Percentiles rank a stretch among this genome's conserved stretches.
These are phyloP conservation scores for Phialocephala subalpina DNA, from an alignment of 2,329 filamentous ascomycete genomes.

Conservation along the genomic window DNA sequence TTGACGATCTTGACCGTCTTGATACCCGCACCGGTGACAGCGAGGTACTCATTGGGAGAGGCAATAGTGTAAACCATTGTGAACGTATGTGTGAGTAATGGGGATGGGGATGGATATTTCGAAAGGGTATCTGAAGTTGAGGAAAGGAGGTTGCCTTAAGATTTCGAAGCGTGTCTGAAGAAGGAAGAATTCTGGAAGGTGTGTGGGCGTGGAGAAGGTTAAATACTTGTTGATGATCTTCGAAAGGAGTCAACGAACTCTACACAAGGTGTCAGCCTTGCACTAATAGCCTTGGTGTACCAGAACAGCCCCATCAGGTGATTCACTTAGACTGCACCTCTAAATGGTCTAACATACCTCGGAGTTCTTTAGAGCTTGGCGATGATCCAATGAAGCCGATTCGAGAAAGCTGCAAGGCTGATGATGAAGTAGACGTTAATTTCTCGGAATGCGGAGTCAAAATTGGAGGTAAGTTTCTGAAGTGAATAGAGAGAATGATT, in stretches of 20 bases:
- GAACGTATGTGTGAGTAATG: conserved; percentile 6
- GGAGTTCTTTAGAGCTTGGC: not conserved
- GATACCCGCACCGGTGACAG: conserved; percentile 82
- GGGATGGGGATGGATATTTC: not conserved
- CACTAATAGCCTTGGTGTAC: not conserved
- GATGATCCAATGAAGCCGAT: conserved; percentile 2
- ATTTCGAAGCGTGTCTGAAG: not conserved
- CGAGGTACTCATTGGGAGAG: conserved; percentile 83
- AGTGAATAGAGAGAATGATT: not conserved
- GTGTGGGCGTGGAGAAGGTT: not conserved
- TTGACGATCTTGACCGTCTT: conserved; percentile 80
- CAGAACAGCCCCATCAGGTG: not conserved
- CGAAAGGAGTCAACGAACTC: not conserved
- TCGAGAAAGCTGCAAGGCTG: not conserved
- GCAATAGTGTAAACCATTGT: conserved; percentile 72
- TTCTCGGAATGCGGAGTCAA: not conserved
- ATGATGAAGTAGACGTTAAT: not conserved
- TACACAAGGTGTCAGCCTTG: not conserved
- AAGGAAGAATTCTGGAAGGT: not conserved
- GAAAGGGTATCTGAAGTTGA: not conserved
- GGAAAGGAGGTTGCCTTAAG: not conserved
- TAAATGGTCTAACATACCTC: not conserved
- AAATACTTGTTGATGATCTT: not conserved
- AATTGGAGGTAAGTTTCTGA: not conserved
- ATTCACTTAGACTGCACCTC: not conserved